phyloP scores from a whole-genome alignment of 192 early-diverging fungal genomes.

The Coemansia sp. region DNA sequence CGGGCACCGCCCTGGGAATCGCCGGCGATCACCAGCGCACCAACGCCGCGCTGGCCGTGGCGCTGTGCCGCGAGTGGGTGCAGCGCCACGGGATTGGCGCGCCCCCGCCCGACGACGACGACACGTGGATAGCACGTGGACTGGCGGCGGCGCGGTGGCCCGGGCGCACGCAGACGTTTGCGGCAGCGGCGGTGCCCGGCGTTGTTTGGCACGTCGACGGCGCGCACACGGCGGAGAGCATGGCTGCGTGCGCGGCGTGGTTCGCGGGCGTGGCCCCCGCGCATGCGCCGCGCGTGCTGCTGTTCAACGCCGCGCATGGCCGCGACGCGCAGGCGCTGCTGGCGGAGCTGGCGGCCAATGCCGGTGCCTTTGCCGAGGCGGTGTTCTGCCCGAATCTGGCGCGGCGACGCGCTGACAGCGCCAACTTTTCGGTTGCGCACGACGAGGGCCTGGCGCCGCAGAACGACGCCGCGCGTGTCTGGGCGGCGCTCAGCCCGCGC shows the following conservation, averaged over 20 bases:
- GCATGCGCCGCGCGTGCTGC: conserved; percentile 55
- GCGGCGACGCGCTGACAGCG: conserved; percentile 67
- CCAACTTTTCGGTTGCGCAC: conserved; percentile 67
- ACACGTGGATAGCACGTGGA: conserved; percentile 48
- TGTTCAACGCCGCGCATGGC: conserved; percentile 90
- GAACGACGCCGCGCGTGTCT: conserved; percentile 61
- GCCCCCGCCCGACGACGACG: conserved; percentile 5
- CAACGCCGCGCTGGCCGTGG: conserved; percentile 83
- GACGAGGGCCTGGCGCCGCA: conserved; percentile 67
- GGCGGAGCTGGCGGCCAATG: conserved; percentile 60
- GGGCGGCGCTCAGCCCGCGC: conserved; percentile 52
- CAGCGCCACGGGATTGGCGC: conserved; percentile 9
- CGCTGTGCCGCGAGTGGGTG: conserved; percentile 74
- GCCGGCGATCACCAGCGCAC: conserved; percentile 81
- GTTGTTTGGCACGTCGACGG: conserved; percentile 88
- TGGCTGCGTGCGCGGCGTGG: conserved; percentile 64
- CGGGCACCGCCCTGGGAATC: conserved; percentile 61
- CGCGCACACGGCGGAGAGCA: conserved; percentile 92
- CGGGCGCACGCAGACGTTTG: conserved; percentile 83
- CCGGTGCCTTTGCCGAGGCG: conserved; percentile 60
- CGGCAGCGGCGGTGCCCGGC: conserved; percentile 35
- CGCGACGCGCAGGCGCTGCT: conserved; percentile 70
- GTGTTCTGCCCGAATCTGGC: conserved; percentile 82
- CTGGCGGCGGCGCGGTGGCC: conserved; percentile 78
- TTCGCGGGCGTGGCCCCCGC: conserved; percentile 29